Evolutionary conservation across 1,139 yeast genomes (phyloP).

Genomic region (Blastobotrys apis): DNA sequence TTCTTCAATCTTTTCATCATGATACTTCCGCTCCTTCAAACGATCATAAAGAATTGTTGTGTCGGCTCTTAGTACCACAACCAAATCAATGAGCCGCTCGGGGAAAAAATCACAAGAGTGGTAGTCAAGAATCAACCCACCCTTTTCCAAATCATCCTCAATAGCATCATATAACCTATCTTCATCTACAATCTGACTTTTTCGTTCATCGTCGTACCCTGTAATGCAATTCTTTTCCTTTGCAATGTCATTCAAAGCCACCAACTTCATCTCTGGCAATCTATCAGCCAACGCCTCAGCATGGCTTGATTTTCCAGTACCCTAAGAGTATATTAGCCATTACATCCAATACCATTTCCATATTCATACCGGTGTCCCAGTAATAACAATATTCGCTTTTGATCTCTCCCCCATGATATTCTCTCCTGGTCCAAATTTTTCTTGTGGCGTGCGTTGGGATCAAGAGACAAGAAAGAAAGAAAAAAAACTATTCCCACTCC

Average conservation of each 20-base stretch:
- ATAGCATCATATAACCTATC: slow-evolving; percentile 75
- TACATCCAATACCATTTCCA: not conserved
- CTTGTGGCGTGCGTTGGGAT: not conserved
- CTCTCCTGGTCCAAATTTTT: not conserved
- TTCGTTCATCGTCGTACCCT: slow-evolving; percentile 80
- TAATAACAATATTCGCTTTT: slow-evolving; percentile 63
- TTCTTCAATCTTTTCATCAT: slow-evolving; percentile 77
- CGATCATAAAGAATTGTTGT: slow-evolving; percentile 71
- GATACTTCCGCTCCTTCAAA: slow-evolving; percentile 61
- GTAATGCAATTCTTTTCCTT: slow-evolving; percentile 71
- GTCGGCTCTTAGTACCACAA: slow-evolving; percentile 79
- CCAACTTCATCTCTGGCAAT: slow-evolving; percentile 50
- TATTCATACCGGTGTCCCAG: slow-evolving; percentile 74
- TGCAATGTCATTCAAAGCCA: slow-evolving; percentile 77
- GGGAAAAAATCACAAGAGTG: slow-evolving; percentile 96
- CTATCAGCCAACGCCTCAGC: slow-evolving; percentile 57
- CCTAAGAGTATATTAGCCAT: slow-evolving; percentile 34
- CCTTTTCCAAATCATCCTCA: slow-evolving; percentile 72
- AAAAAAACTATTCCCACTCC: not conserved
- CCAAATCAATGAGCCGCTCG: slow-evolving; percentile 85
- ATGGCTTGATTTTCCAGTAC: slow-evolving; percentile 93
- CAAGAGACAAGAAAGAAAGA: not conserved
- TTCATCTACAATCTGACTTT: slow-evolving; percentile 87
- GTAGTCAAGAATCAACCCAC: slow-evolving; percentile 93
- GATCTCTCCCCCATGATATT: not conserved